Evolutionary conservation across 2,329 filamentous ascomycete species (phyloP).

Genomic region (Xylaria sp.): DNA sequence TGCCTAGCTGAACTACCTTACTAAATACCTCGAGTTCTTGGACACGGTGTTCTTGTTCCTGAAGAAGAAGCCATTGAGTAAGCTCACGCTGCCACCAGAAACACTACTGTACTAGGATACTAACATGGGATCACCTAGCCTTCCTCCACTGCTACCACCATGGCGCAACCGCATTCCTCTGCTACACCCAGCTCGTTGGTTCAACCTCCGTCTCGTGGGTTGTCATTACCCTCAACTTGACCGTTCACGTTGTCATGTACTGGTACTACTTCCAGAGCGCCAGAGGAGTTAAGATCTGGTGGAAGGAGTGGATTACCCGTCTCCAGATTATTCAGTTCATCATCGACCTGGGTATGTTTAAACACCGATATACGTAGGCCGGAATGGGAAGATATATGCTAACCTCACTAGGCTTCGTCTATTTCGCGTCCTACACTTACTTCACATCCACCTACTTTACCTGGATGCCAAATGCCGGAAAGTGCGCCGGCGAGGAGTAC

Average conservation of each 20-base stretch:
- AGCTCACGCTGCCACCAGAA: constrained; percentile 33
- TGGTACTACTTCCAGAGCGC: constrained; percentile 99
- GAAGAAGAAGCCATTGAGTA: constrained; percentile 98
- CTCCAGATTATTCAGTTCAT: constrained; percentile 97
- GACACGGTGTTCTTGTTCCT: constrained; percentile 97
- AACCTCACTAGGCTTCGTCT: constrained; percentile 77
- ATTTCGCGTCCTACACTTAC: constrained; percentile 99
- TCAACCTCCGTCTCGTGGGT: constrained; percentile 95
- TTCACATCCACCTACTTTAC: constrained; percentile 91
- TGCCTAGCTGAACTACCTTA: constrained; percentile 89
- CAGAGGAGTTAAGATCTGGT: constrained; percentile 94
- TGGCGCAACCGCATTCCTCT: constrained; percentile 92
- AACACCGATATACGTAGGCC: not conserved
- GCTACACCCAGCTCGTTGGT: constrained; percentile 96
- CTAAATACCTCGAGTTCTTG: constrained; percentile 94
- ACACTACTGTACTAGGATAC: not conserved
- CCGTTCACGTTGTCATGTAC: constrained; percentile 98
- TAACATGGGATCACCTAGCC: constrained; percentile 50
- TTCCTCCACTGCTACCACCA: constrained; percentile 99
- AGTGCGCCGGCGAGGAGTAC: constrained; percentile 95
- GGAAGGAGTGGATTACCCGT: constrained; percentile 99
- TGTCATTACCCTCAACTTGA: constrained; percentile 87
- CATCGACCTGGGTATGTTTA: constrained; percentile 83
- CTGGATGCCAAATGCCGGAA: constrained; percentile 80
- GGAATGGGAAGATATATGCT: constrained; percentile 10